Percentiles rank a stretch among this genome's conserved stretches.
phyloP scores from a whole-genome alignment of 2,329 filamentous ascomycete genomes.

The Coniochaeta sp. region DNA sequence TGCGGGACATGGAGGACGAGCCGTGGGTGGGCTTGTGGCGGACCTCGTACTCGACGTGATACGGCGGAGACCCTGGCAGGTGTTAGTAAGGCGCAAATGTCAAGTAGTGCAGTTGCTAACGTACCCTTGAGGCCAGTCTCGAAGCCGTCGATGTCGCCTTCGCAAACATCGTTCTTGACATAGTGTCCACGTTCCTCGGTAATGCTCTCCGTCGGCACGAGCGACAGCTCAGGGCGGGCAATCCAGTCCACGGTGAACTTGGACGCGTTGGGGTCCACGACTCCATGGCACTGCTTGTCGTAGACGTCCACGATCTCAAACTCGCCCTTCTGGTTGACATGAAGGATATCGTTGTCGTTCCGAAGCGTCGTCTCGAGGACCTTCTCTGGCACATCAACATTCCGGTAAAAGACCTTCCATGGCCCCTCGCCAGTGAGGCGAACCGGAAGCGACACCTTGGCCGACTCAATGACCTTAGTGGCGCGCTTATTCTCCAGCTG shows the following conservation, averaged over 20 bases:
- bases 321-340: slow-evolving; percentile 59
- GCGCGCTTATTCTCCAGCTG: slow-evolving; percentile 72
- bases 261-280: slow-evolving; percentile 66
- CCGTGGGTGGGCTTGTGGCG: slow-evolving; percentile 64
- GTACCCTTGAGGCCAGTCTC: slow-evolving; percentile 73
- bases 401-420: slow-evolving; percentile 74
- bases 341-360: slow-evolving; percentile 60
- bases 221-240: slow-evolving; percentile 63
- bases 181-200: slow-evolving; percentile 47
- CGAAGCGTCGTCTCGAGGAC: slow-evolving; percentile 40
- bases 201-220: slow-evolving; percentile 60
- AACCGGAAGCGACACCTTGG: slow-evolving; percentile 67
- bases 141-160: slow-evolving; percentile 86
- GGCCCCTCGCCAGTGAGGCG: slow-evolving; percentile 79
- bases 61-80: slow-evolving; percentile 64
- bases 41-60: slow-evolving; percentile 74
- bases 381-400: slow-evolving; percentile 46
- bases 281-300: slow-evolving; percentile 77
- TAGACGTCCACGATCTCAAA: slow-evolving; percentile 75
- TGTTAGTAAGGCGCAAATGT: background rate
- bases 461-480: slow-evolving; percentile 70
- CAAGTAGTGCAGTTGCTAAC: background rate
- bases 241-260: slow-evolving; percentile 82
- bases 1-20: slow-evolving; percentile 56
- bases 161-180: slow-evolving; percentile 77